Evolutionary conservation across 768 basidiomycete genomes (phyloP).

Genomic region (Favolaschia claudopus): DNA sequence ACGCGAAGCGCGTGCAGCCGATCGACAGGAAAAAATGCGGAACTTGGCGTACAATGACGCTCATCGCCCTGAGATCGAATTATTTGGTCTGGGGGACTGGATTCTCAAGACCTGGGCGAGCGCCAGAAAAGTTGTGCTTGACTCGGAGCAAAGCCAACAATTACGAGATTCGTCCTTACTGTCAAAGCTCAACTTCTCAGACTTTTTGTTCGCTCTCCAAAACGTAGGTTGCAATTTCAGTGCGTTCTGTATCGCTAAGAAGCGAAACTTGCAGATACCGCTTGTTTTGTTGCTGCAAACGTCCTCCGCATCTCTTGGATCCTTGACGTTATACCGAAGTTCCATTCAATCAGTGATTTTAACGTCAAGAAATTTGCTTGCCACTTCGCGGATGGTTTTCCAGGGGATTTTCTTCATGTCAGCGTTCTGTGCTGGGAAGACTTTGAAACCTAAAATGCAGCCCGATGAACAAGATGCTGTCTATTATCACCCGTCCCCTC

Average conservation of each 20-base stretch:
- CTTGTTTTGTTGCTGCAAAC: conserved; percentile 76
- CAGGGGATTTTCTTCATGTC: conserved; percentile 89
- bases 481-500: conserved; percentile 52
- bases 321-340: conserved; percentile 81
- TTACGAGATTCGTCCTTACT: conserved; percentile 56
- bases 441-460: conserved; percentile 71
- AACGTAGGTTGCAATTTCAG: conserved; percentile 60
- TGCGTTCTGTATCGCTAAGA: conserved; percentile 26
- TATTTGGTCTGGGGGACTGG: conserved; percentile 89
- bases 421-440: conserved; percentile 82
- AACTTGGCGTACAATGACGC: conserved; percentile 76
- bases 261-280: conserved; percentile 63
- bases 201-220: conserved; percentile 70
- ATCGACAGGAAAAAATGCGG: conserved; percentile 78
- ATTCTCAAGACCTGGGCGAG: conserved; percentile 79
- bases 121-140: conserved; percentile 65
- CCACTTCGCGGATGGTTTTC: conserved; percentile 76
- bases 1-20: conserved; percentile 68
- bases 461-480: conserved; percentile 62
- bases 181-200: conserved; percentile 67
- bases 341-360: conserved; percentile 77
- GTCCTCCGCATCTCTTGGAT: conserved; percentile 78
- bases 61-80: conserved; percentile 80
- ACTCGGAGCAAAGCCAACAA: conserved; percentile 57
- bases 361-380: conserved; percentile 67